These are phyloP conservation scores for Ceriops zippeliana DNA, from an alignment of 345 rosid species.

Conservation along the genomic window DNA sequence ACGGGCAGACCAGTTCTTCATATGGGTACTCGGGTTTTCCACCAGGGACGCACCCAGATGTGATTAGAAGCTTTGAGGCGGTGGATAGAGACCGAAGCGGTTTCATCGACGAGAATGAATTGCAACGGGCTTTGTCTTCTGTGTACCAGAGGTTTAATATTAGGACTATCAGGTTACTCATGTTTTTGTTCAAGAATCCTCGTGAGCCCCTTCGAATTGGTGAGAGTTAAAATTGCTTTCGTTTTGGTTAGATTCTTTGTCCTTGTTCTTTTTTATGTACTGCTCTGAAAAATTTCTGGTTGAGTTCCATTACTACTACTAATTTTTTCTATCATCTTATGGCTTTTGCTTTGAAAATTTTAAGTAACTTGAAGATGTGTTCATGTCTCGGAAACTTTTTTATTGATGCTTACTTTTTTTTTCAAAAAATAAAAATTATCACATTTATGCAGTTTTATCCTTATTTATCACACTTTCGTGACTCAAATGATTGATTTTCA, in stretches of 20 bases:
- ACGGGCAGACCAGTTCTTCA: slow-evolving; percentile 19
- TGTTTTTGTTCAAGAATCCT: slow-evolving; percentile 65
- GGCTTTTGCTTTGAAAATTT: too few species aligned
- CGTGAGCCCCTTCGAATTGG: slow-evolving; percentile 46
- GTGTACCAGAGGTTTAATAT: slow-evolving; percentile 44
- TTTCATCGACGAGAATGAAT: slow-evolving; percentile 58
- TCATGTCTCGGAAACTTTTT: too few species aligned
- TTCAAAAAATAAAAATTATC: too few species aligned
- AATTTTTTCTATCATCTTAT: too few species aligned
- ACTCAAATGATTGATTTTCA: too few species aligned
- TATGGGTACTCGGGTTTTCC: slow-evolving; percentile 35
- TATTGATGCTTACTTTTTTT: too few species aligned
- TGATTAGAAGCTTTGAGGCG: slow-evolving; percentile 51
- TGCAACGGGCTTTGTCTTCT: slow-evolving; percentile 54
- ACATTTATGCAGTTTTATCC: too few species aligned
- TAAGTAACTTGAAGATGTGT: too few species aligned
- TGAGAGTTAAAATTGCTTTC: slow-evolving; percentile 12
- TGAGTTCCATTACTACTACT: too few species aligned
- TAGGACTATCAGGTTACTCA: slow-evolving; percentile 52
- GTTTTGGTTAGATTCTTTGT: background rate
- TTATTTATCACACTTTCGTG: too few species aligned
- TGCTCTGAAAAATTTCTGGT: background rate
- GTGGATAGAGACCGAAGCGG: slow-evolving; percentile 64
- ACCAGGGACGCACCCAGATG: slow-evolving; percentile 47
- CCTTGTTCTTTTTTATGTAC: background rate